Conservation (phyloP, 75 land plant genomes). For the Adiantum capillusveneris region DNA sequence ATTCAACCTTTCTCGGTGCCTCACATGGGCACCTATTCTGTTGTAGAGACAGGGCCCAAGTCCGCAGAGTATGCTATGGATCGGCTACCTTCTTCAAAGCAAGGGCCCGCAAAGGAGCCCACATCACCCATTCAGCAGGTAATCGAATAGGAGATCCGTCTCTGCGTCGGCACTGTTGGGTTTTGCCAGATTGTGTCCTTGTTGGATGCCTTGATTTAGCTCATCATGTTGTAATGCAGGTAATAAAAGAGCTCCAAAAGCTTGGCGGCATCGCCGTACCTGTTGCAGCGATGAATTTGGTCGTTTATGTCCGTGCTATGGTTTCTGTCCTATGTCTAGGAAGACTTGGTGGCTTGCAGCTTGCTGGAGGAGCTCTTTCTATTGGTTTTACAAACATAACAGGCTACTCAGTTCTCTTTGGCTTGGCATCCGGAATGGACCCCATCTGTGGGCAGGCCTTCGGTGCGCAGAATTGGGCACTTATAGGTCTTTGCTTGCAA, state of each 20-base stretch:
- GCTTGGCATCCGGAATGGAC: slow-evolving; percentile 84
- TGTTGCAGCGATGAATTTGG: slow-evolving; percentile 64
- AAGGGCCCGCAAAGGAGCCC: too few species aligned
- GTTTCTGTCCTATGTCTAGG: slow-evolving; percentile 85
- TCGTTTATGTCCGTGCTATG: slow-evolving; percentile 61
- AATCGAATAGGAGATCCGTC: too few species aligned
- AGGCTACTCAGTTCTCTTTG: slow-evolving; percentile 87
- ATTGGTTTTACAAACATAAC: slow-evolving; percentile 95
- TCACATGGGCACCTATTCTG: too few species aligned
- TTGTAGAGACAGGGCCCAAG: too few species aligned
- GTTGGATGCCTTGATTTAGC: background rate
- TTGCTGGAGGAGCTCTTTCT: slow-evolving; percentile 89
- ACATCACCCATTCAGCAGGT: too few species aligned
- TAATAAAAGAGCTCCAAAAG: slow-evolving; percentile 55
- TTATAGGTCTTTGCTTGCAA: slow-evolving; percentile 63
- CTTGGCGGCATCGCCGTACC: slow-evolving; percentile 67
- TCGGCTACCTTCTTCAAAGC: too few species aligned
- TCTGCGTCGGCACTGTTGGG: too few species aligned
- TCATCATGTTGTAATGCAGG: slow-evolving; percentile 35
- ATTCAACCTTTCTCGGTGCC: too few species aligned
- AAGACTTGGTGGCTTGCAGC: slow-evolving; percentile 68
- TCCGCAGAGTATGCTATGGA: too few species aligned
- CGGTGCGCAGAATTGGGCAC: slow-evolving; percentile 61
- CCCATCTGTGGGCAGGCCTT: slow-evolving; percentile 87
- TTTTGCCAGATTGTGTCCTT: too few species aligned